Evolutionary conservation across 371 early-diverging fungal species (phyloP).

Genomic region (Apophysomyces variabilis): DNA sequence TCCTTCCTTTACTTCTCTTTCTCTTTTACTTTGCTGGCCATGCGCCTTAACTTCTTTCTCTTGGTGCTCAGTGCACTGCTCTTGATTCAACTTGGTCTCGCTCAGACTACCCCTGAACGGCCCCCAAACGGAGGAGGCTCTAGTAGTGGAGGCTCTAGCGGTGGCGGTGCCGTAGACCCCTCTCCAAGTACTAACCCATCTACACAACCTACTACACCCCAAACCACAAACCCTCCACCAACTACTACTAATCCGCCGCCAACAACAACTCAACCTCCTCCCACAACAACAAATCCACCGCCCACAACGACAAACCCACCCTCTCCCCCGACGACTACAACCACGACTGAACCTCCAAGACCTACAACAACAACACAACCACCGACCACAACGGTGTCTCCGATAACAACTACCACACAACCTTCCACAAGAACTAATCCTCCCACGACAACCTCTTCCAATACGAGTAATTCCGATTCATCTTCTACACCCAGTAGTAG

Average conservation of each 20-base stretch:
- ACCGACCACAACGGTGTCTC: slow-evolving; percentile 8
- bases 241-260: slow-evolving; percentile 17
- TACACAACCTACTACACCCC: neutral
- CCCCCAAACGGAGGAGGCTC: neutral
- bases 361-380: slow-evolving; percentile 8
- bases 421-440: neutral
- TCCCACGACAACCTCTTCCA: neutral
- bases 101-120: neutral
- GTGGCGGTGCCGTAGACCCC: neutral
- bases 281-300: slow-evolving; percentile 9
- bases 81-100: slow-evolving; percentile 10
- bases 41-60: slow-evolving; percentile 18
- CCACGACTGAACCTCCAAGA: slow-evolving; percentile 12
- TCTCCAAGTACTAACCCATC: neutral
- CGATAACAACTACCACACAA: slow-evolving; percentile 9
- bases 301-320: slow-evolving; percentile 17
- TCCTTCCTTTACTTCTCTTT: slow-evolving; percentile 11
- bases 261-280: slow-evolving; percentile 10
- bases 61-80: slow-evolving; percentile 16
- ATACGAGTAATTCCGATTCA: slow-evolving; percentile 3
- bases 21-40: slow-evolving; percentile 7
- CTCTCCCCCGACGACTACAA: slow-evolving; percentile 11
- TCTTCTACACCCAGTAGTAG: neutral
- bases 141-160: neutral
- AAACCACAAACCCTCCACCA: slow-evolving; percentile 16